Evolutionary conservation across 108 stramenopile genomes (phyloP).

Genomic region (Fragilariopsis cylindrus): DNA sequence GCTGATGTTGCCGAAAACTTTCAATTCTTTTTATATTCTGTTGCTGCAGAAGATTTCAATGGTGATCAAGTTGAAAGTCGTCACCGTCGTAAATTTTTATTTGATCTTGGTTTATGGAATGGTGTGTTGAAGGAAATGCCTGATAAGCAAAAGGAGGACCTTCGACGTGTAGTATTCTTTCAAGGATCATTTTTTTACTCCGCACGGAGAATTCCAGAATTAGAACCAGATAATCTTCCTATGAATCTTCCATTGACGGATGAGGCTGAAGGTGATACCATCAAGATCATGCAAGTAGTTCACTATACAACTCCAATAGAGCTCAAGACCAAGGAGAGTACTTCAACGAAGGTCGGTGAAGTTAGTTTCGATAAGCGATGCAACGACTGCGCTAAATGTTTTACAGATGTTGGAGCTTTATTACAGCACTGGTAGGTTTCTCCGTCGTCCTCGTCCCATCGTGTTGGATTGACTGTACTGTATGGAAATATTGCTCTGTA

Average conservation of each 20-base stretch:
- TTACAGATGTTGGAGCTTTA: conserved; percentile 32
- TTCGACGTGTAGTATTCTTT: conserved; percentile 44
- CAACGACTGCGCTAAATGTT: conserved; percentile 45
- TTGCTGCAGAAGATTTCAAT: conserved; percentile 26
- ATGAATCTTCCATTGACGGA: conserved; percentile 25
- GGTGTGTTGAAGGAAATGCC: conserved; percentile 38
- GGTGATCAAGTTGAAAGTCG: conserved; percentile 50
- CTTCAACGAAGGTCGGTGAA: conserved; percentile 9
- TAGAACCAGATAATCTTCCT: conserved; percentile 36
- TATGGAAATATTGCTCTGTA: no score
- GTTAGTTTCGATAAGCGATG: conserved; percentile 45
- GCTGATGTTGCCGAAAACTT: conserved; percentile 42
- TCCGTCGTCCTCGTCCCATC: no score
- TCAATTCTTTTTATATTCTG: conserved; percentile 49
- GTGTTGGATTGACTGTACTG: no score
- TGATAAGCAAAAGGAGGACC: conserved; percentile 29
- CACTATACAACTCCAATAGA: conserved; percentile 38
- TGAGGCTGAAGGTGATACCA: conserved; percentile 47
- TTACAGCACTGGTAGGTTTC: conserved; percentile 48
- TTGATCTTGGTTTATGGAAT: conserved; percentile 49
- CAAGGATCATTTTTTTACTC: conserved; percentile 47
- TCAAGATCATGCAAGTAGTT: conserved; percentile 31
- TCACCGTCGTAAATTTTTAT: conserved; percentile 40
- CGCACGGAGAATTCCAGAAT: conserved; percentile 42
- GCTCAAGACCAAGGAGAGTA: background rate